Evolutionary conservation across 805 yeast genomes (phyloP).

Genomic region (Hanseniaspora singularis): DNA sequence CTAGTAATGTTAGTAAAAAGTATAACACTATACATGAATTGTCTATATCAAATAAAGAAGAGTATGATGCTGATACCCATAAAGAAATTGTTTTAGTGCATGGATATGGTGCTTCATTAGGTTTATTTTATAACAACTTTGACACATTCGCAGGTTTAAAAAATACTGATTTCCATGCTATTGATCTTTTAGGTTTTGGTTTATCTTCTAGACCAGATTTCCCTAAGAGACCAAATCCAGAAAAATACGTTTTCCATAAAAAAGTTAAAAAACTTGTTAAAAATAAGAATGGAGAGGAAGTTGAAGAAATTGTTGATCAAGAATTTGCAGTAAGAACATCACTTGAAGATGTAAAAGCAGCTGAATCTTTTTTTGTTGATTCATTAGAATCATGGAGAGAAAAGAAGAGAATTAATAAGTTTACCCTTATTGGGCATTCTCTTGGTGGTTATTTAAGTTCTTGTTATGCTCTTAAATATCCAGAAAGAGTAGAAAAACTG

Average conservation of each 20-base stretch:
- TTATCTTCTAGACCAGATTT: constrained; percentile 72
- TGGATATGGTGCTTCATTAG: constrained; percentile 93
- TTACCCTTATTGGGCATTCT: constrained; percentile 56
- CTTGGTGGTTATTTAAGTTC: constrained; percentile 58
- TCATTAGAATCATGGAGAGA: constrained; percentile 52
- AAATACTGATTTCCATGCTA: constrained; percentile 68
- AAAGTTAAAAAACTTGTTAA: constrained; percentile 45
- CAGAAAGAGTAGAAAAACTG: constrained; percentile 39
- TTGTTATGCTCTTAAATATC: constrained; percentile 45
- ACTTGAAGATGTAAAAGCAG: constrained; percentile 25
- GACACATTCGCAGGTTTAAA: constrained; percentile 35
- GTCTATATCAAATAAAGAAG: constrained; percentile 39
- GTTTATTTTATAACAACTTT: constrained; percentile 67
- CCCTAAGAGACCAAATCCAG: constrained; percentile 80
- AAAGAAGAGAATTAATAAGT: constrained; percentile 35
- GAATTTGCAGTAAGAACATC: constrained; percentile 16
- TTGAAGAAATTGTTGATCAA: constrained; percentile 29
- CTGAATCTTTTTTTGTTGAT: constrained; percentile 31
- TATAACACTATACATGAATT: constrained; percentile 59
- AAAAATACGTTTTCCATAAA: constrained; percentile 43
- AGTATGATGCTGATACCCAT: constrained; percentile 8
- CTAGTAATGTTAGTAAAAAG: constrained; percentile 18
- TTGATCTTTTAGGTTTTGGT: constrained; percentile 86
- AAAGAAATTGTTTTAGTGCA: constrained; percentile 41
- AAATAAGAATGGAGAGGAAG: constrained; percentile 56